Evolutionary conservation across 2,329 filamentous ascomycete genomes (phyloP), one percentile per base, ranked within the genome.

Genomic region (Talaromyces sp.): DNA sequence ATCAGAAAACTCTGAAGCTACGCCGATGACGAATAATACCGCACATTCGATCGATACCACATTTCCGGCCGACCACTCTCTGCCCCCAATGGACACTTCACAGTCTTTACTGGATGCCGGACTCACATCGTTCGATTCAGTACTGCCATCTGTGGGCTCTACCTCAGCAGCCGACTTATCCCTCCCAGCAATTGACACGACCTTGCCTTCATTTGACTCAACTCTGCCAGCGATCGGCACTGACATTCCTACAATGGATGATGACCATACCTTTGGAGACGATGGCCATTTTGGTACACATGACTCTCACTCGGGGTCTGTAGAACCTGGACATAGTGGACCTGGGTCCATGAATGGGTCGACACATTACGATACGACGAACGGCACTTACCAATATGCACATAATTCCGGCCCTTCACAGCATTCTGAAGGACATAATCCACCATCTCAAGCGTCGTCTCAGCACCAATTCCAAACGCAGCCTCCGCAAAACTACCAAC

Each of bases 321-420:
- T 57, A 32, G 55, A 57, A 11, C 50, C 55, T 20, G 59, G 62
- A 11, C 56, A 63, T 51, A 62, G 64, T 13, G 47, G 47, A 14
- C 44, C 55, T 4, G 57, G 56, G n/a, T 57, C 61, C 29, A 73
- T 53, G 22, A 63, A 71, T 68, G 73, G 61, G 57, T 73, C 67
- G 60, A 75, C 66, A 55, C 69, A 77, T 57, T 77, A 77, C 58
- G 75, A 77, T 14, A 71, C 75, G 50, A 67, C 73, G 16, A 79
- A 78, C 54, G 74, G 77, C 43, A 46, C 55, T 49, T 58, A 64
- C 50, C 58, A 62, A 16, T 63, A 61, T 52, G 51, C 55, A 22
- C 61, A 57, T 22, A 61, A 57, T 42, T 57, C 56, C 30, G 48
- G 43, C 19, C 71, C 74, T 36, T 71, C 77, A 27, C 51, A 69